Evolutionary conservation across 805 yeast genomes (phyloP).

Genomic region (Myxozyma geophila): DNA sequence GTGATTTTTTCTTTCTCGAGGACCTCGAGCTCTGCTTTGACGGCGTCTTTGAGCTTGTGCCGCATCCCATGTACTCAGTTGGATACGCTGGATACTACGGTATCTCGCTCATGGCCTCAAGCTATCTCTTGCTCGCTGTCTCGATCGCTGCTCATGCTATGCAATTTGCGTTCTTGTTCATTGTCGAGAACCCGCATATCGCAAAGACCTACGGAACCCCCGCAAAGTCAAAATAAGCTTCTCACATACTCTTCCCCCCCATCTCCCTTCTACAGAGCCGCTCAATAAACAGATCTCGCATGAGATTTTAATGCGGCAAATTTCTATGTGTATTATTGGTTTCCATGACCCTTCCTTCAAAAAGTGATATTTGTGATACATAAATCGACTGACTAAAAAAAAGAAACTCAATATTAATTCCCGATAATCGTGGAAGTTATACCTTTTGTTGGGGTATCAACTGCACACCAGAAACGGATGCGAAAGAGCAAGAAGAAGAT

Average conservation of each 20-base stretch:
- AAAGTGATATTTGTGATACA: too few relatives aligned
- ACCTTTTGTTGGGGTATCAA: neutral
- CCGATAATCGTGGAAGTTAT: neutral
- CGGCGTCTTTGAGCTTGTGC: slow-evolving; percentile 87
- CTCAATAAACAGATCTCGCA: too few relatives aligned
- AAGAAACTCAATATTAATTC: too few relatives aligned
- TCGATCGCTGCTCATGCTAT: slow-evolving; percentile 76
- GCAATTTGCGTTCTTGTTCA: slow-evolving; percentile 74
- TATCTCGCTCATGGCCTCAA: slow-evolving; percentile 73
- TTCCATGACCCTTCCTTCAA: too few relatives aligned
- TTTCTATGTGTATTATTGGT: too few relatives aligned
- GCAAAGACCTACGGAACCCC: slow-evolving; percentile 62
- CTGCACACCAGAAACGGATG: neutral
- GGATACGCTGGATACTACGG: slow-evolving; percentile 90
- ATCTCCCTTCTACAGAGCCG: neutral
- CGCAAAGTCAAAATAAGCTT: neutral
- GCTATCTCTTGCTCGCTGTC: slow-evolving; percentile 68
- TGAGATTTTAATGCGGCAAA: too few relatives aligned
- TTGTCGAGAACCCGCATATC: slow-evolving; percentile 84
- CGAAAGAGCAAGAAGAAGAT: neutral
- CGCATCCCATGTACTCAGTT: slow-evolving; percentile 91
- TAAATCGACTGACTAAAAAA: too few relatives aligned
- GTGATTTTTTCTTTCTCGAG: slow-evolving; percentile 84
- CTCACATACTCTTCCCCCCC: neutral
- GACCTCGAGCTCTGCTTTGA: slow-evolving; percentile 74